These are phyloP conservation scores for Scutellaria minor DNA, from an alignment of 257 asterid genomes.

Conservation along the genomic window DNA sequence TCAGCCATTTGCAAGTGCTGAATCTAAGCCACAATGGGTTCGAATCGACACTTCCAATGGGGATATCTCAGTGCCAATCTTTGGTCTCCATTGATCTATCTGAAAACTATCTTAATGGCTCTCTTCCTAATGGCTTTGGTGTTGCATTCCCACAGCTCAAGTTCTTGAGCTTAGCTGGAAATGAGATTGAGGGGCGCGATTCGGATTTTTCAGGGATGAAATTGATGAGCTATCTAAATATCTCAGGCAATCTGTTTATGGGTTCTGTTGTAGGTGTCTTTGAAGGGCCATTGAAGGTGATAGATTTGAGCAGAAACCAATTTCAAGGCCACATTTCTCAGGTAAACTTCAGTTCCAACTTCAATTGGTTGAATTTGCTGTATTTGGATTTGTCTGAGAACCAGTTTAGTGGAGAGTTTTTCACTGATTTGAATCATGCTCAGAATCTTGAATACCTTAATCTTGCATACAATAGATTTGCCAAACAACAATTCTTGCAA, in stretches of 20 bases:
- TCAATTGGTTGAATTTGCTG: slow-evolving; percentile 64
- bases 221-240: slow-evolving; percentile 55
- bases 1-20: slow-evolving; percentile 53
- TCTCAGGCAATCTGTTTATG: slow-evolving; percentile 73
- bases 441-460: slow-evolving; percentile 66
- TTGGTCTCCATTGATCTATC: slow-evolving; percentile 73
- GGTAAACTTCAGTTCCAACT: slow-evolving; percentile 70
- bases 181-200: slow-evolving; percentile 63
- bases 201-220: slow-evolving; percentile 65
- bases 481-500: slow-evolving; percentile 52
- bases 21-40: slow-evolving; percentile 68
- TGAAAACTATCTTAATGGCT: slow-evolving; percentile 58
- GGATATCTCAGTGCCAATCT: slow-evolving; percentile 61
- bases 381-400: slow-evolving; percentile 84
- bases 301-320: slow-evolving; percentile 91
- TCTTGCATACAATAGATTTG: slow-evolving; percentile 85
- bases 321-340: slow-evolving; percentile 81
- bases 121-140: slow-evolving; percentile 68
- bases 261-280: slow-evolving; percentile 75
- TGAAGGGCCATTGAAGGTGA: slow-evolving; percentile 66
- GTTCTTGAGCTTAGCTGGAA: slow-evolving; percentile 69
- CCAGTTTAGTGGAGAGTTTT: slow-evolving; percentile 75
- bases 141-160: slow-evolving; percentile 62
- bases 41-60: slow-evolving; percentile 61
- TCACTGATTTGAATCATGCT: slow-evolving; percentile 51